Percentiles rank a stretch among this genome's conserved stretches.
These are phyloP conservation scores for Tulasnella sp. DNA, from an alignment of 768 basidiomycete genomes.

Conservation along the genomic window DNA sequence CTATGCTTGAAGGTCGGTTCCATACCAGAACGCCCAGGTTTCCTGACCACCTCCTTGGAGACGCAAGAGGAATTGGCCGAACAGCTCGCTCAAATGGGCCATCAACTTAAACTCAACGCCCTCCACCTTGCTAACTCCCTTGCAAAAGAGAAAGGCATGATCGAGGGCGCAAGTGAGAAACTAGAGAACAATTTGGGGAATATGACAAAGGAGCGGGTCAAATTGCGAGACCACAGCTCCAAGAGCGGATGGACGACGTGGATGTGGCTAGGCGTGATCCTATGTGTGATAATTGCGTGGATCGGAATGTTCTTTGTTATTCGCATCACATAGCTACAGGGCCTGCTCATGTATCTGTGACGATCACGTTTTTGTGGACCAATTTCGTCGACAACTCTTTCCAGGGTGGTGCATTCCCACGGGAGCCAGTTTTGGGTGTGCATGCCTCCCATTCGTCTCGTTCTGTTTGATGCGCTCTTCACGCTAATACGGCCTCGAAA, in stretches of 20 bases:
- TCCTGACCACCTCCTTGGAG: slow-evolving; percentile 40
- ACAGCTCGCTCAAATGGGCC: slow-evolving; percentile 75
- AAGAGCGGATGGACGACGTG: slow-evolving; percentile 67
- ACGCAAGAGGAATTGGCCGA: slow-evolving; percentile 59
- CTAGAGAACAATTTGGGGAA: slow-evolving; percentile 59
- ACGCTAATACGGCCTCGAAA: slow-evolving; percentile 60
- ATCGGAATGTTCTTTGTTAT: slow-evolving; percentile 55
- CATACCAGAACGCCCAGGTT: slow-evolving; percentile 23
- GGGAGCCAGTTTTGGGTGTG: not conserved
- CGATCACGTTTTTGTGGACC: not conserved
- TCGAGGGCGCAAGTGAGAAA: slow-evolving; percentile 57
- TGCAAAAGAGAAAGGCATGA: slow-evolving; percentile 58
- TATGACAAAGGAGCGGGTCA: slow-evolving; percentile 56
- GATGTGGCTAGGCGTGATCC: slow-evolving; percentile 48
- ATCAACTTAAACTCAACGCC: slow-evolving; percentile 75
- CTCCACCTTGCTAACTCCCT: slow-evolving; percentile 64
- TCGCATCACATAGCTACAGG: slow-evolving; percentile 42
- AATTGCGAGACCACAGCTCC: slow-evolving; percentile 48
- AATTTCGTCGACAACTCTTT: not conserved
- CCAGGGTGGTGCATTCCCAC: not conserved
- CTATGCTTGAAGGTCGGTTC: not conserved
- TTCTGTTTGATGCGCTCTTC: slow-evolving; percentile 69
- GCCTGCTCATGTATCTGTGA: too few species aligned
- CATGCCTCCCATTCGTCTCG: slow-evolving; percentile 28
- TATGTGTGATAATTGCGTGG: slow-evolving; percentile 55